A percentile compares a stretch with the other conserved stretches of the same genome.
Evolutionary conservation across 768 basidiomycete genomes (phyloP).

Genomic region (Gautieria morchelliformis): DNA sequence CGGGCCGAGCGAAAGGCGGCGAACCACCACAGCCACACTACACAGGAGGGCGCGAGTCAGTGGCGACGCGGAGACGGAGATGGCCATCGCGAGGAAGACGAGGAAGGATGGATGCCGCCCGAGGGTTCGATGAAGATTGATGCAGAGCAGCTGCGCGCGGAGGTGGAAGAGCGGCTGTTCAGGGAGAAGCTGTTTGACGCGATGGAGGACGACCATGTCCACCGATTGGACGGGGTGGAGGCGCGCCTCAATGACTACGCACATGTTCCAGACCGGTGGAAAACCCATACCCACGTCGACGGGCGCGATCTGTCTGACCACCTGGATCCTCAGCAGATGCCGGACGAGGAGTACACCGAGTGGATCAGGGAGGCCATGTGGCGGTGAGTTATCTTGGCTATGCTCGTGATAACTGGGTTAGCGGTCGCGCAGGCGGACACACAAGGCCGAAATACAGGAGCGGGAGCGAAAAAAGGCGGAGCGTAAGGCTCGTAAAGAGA

Average conservation of each 20-base stretch:
- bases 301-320: slow-evolving; percentile 25
- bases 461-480: slow-evolving; percentile 45
- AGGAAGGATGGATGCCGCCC: slow-evolving; percentile 21
- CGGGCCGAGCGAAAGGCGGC: slow-evolving; percentile 43
- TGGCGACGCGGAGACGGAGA: slow-evolving; percentile 1
- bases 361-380: slow-evolving; percentile 86
- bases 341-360: slow-evolving; percentile 81
- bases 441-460: slow-evolving; percentile 30
- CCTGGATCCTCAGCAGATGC: slow-evolving; percentile 43
- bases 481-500: slow-evolving; percentile 40
- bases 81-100: slow-evolving; percentile 14
- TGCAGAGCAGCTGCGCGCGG: slow-evolving; percentile 35
- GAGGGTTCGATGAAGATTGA: slow-evolving; percentile 26
- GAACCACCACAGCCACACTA: slow-evolving; percentile 17
- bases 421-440: background rate
- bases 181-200: slow-evolving; percentile 66
- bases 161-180: slow-evolving; percentile 58
- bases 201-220: slow-evolving; percentile 52
- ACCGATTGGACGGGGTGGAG: slow-evolving; percentile 53
- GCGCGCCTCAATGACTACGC: slow-evolving; percentile 56
- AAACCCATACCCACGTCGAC: slow-evolving; percentile 22
- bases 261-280: slow-evolving; percentile 69
- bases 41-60: slow-evolving; percentile 10
- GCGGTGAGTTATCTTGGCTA: slow-evolving; percentile 34
- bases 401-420: background rate